A percentile compares a stretch with the other conserved stretches of the same genome.
Evolutionary conservation across 164 flowering plant genomes (phyloP).

Genomic region (Euptelea pleiosperma): DNA sequence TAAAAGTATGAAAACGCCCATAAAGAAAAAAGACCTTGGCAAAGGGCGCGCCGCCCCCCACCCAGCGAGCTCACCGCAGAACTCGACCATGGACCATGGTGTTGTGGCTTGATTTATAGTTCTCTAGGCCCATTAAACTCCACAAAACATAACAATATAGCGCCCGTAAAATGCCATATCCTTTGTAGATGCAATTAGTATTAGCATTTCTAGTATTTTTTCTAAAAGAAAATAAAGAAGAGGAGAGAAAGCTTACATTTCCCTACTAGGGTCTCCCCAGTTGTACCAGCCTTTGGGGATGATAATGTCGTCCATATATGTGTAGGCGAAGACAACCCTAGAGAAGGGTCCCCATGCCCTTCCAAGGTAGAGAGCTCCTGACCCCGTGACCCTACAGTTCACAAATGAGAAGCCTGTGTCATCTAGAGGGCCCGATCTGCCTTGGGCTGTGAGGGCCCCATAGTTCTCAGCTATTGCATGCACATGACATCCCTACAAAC

Average conservation of each 20-base stretch:
- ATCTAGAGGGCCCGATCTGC: conserved; percentile 64
- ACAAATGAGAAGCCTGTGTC: conserved; percentile 97
- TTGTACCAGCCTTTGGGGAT: conserved; percentile 93
- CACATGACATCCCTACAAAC: conserved; percentile 76
- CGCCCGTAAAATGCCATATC: no score
- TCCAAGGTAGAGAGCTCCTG: conserved; percentile 90
- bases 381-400: conserved; percentile 92
- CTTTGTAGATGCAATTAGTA: no score
- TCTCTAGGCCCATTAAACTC: no score
- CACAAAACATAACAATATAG: no score
- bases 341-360: conserved; percentile 99
- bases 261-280: conserved; percentile 95
- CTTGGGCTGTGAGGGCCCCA: conserved; percentile 95
- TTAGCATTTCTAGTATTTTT: background rate
- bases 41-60: no score
- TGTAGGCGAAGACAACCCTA: conserved; percentile 86
- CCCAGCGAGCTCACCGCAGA: no score
- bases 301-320: conserved; percentile 94
- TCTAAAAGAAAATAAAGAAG: background rate
- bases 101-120: no score
- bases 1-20: no score
- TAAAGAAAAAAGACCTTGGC: no score
- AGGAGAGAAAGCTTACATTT: conserved; percentile 46
- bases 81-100: no score
- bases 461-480: conserved; percentile 75